Evolutionary conservation across 2,329 filamentous ascomycete species (phyloP).

Genomic region (Ceratocystis colombiana): DNA sequence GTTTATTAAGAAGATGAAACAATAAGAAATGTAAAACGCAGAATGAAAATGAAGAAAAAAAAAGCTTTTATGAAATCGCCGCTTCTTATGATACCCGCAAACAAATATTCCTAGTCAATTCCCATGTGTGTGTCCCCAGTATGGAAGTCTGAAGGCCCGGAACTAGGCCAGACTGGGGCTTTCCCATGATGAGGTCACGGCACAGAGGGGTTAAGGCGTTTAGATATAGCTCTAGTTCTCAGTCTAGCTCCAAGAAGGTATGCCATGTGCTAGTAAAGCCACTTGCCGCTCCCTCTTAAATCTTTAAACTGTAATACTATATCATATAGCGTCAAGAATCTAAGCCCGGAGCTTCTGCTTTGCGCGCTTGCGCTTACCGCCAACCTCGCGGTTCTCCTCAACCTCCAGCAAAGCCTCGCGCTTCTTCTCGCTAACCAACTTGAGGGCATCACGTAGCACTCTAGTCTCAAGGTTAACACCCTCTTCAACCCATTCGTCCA

Average conservation of each 20-base stretch:
- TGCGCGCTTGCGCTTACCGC: constrained; percentile 63
- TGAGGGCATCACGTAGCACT: constrained; percentile 74
- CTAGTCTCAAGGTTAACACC: constrained; percentile 89
- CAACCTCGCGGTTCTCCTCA: constrained; percentile 82
- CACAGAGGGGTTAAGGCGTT: not conserved
- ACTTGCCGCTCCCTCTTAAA: not conserved
- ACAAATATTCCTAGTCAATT: not conserved
- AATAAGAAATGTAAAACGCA: not conserved
- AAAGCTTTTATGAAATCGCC: constrained; percentile 7
- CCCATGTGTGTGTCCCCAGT: not conserved
- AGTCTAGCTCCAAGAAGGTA: not conserved
- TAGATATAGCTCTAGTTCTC: not conserved
- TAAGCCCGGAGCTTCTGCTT: constrained; percentile 42
- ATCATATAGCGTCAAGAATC: not conserved
- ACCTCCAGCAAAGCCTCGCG: constrained; percentile 82
- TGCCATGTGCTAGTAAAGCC: too few species aligned
- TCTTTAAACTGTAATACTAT: not conserved
- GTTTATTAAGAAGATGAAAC: not conserved
- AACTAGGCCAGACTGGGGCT: not conserved
- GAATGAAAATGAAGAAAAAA: not conserved
- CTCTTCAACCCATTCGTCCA: constrained; percentile 80
- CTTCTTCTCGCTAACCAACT: constrained; percentile 91
- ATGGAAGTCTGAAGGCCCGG: not conserved
- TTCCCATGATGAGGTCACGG: not conserved
- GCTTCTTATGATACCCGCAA: not conserved